Evolutionary conservation across 768 basidiomycete species (phyloP).

Genomic region (Neoboletus subvelutipes): DNA sequence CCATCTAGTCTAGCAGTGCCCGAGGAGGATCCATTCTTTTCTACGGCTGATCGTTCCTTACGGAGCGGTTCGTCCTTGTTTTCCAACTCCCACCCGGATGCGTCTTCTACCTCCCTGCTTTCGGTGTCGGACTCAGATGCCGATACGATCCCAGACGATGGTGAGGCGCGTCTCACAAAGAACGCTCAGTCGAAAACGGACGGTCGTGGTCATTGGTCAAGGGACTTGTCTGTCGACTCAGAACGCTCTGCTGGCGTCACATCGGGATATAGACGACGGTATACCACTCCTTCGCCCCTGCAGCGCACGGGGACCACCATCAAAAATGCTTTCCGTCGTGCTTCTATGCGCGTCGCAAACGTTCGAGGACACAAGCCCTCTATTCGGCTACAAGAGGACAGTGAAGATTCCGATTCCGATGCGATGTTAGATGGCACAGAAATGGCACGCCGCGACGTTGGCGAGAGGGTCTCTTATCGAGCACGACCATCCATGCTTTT

Average conservation of each 20-base stretch:
- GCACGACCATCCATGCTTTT: conserved; percentile 48
- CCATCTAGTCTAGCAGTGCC: conserved; percentile 19
- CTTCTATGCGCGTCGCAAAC: conserved; percentile 82
- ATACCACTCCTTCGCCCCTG: conserved; percentile 53
- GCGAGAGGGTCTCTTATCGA: conserved; percentile 37
- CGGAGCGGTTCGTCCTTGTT: conserved; percentile 36
- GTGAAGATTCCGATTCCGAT: conserved; percentile 33
- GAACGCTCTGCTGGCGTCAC: conserved; percentile 46
- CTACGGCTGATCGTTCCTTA: conserved; percentile 38
- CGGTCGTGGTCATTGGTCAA: conserved; percentile 29
- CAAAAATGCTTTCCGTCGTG: conserved; percentile 56
- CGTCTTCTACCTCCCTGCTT: conserved; percentile 55
- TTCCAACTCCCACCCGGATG: conserved; percentile 43
- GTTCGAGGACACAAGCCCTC: conserved; percentile 63
- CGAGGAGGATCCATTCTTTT: conserved; percentile 51
- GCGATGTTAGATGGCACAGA: conserved; percentile 37
- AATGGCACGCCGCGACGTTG: conserved; percentile 31
- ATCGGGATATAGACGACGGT: conserved; percentile 41
- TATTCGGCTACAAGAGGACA: conserved; percentile 51
- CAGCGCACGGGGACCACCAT: conserved; percentile 61
- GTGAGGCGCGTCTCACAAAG: conserved; percentile 56
- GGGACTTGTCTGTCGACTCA: conserved; percentile 39
- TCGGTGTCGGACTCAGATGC: conserved; percentile 28
- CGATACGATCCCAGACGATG: conserved; percentile 54
- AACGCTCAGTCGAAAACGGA: conserved; percentile 37